phyloP scores from a whole-genome alignment of 257 asterid species.

The Paraleonurus japonicus region DNA sequence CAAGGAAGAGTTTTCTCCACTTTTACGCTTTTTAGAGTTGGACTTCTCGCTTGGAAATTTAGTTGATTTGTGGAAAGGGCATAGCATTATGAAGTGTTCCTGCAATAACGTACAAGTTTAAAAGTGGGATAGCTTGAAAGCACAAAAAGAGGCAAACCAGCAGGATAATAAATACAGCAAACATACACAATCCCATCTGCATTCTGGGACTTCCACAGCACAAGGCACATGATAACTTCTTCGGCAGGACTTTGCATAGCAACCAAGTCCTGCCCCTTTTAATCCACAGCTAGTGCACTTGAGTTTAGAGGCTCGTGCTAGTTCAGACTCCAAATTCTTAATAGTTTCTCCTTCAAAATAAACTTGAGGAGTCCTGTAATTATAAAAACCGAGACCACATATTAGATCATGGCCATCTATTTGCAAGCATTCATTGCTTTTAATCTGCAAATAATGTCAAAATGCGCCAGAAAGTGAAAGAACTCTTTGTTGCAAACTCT shows the following conservation, averaged over 20 bases:
- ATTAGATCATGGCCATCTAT: conserved; percentile 15
- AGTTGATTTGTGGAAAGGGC: conserved; percentile 67
- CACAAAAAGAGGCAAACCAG: conserved; percentile 6
- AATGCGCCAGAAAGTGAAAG: conserved; percentile 4
- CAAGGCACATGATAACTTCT: conserved; percentile 90
- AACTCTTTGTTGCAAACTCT: neutral
- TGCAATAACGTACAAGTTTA: conserved; percentile 30
- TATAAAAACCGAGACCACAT: neutral
- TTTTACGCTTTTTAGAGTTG: conserved; percentile 35
- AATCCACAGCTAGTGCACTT: conserved; percentile 84
- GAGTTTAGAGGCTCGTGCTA: conserved; percentile 88
- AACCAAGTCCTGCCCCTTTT: conserved; percentile 97
- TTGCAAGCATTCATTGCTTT: neutral
- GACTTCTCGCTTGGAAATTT: conserved; percentile 75
- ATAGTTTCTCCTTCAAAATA: conserved; percentile 64
- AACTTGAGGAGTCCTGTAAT: conserved; percentile 81
- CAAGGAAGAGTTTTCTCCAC: conserved; percentile 28
- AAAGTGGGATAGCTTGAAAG: conserved; percentile 1
- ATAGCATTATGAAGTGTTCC: conserved; percentile 71
- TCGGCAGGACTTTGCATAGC: conserved; percentile 77
- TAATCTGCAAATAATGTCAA: neutral
- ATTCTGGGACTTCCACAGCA: conserved; percentile 58
- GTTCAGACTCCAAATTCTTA: conserved; percentile 73
- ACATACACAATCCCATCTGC: conserved; percentile 92
- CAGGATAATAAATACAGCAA: conserved; percentile 2